Evolutionary conservation across 2,329 filamentous ascomycete species (phyloP), one percentile per base, ranked within the genome.

Genomic region (Aureobasidium musti): DNA sequence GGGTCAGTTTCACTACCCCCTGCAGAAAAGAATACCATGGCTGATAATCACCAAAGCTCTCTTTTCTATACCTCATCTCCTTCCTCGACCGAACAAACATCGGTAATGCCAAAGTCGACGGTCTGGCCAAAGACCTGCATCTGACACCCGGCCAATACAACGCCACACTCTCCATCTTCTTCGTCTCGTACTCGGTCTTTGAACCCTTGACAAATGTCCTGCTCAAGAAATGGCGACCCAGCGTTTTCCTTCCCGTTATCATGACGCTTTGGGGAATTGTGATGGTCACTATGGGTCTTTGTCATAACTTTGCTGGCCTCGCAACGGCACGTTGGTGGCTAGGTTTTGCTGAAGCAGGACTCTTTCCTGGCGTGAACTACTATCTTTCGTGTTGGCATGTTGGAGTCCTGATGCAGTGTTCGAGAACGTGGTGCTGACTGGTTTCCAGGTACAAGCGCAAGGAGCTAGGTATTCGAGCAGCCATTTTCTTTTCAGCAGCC

Each of bases 401-500:
- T 49, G 1, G 1, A 28, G 5, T 17, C 23, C 13, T 17, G 14
- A 14, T 23, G 7, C 7, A 5, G 5, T 14, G 11, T 28, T 19
- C 6, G 28, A 7, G 13, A 28, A 8, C 14, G 17, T 28, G 19
- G 17, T 28, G 19, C 45, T 49, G 23, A 49, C 23, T 28, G 13
- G 23, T 17, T 13, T 17, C 1, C 14, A 49, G 45, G 45, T 96
- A 95, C 73, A 89, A 86, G 74, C 83, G 91, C 41, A 85, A 83
- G 19, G 92, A 96, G 73, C 90, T 95, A 65, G 91, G 91, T 59
- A 83, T 92, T n/a, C 86, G 91, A 41, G 87, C 89, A 68, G 90
- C 91, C 17, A 86, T 92, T 66, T 94, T 95, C 81, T 96, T 95
- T 80, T 92, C 90, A 0, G 90, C 91, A 0, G 91, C 91, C 0